phyloP scores from a whole-genome alignment of 192 early-diverging fungal species.

The Coemansia sp. region DNA sequence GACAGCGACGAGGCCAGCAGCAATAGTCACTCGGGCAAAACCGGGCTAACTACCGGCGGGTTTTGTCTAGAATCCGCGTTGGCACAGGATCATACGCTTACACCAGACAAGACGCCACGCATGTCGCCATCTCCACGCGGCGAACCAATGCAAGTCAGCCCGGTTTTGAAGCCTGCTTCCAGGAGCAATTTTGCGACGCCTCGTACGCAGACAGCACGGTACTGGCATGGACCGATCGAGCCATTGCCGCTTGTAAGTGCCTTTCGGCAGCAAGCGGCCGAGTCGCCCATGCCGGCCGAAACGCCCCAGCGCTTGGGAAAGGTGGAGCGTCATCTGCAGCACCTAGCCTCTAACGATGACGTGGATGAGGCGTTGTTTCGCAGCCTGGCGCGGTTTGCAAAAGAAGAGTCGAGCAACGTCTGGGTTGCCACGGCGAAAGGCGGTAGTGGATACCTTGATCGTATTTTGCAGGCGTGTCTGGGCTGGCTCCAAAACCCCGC shows the following conservation, averaged over 20 bases:
- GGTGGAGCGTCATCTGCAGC: constrained; percentile 26
- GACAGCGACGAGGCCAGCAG: background rate
- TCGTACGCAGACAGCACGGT: constrained; percentile 46
- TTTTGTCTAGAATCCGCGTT: background rate
- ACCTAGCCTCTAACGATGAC: constrained; percentile 20
- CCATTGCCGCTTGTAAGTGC: background rate
- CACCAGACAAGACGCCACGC: constrained; percentile 23
- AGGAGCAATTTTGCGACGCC: constrained; percentile 23
- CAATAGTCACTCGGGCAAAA: background rate
- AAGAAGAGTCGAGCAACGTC: constrained; percentile 39
- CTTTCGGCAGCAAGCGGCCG: constrained; percentile 10
- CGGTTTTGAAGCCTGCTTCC: background rate
- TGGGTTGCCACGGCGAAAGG: constrained; percentile 27
- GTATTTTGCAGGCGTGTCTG: constrained; percentile 41
- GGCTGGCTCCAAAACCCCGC: constrained; percentile 43
- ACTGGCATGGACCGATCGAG: constrained; percentile 47
- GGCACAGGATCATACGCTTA: constrained; percentile 2
- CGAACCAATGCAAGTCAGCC: constrained; percentile 1
- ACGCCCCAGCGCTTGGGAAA: constrained; percentile 36
- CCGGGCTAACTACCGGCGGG: background rate
- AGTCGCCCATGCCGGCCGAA: constrained; percentile 38
- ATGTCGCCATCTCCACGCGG: constrained; percentile 21
- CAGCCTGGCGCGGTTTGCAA: constrained; percentile 49
- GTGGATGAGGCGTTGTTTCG: constrained; percentile 49
- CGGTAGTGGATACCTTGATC: constrained; percentile 32